Conservation (phyloP, 148 eudicot genomes). For the Arctostaphylos glauca region DNA sequence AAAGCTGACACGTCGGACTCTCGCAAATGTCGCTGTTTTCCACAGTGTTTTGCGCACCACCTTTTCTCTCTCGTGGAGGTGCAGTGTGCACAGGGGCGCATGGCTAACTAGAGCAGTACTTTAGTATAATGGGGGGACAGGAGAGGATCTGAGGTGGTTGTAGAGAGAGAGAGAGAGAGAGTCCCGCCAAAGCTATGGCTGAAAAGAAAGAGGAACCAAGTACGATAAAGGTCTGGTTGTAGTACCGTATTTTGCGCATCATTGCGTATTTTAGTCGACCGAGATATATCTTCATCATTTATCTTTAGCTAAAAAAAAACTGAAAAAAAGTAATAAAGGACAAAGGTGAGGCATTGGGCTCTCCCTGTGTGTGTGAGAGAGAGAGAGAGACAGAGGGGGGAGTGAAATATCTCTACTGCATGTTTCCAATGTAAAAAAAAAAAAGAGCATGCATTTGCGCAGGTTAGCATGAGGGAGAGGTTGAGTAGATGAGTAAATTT, state of each 20-base stretch:
- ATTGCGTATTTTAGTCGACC: background rate
- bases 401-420: too few species aligned
- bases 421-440: too few species aligned
- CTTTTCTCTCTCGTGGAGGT: background rate
- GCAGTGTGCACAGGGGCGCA: background rate
- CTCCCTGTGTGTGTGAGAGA: too few species aligned
- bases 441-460: too few species aligned
- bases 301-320: background rate
- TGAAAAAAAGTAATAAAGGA: too few species aligned
- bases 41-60: background rate
- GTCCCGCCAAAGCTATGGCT: background rate
- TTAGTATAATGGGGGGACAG: background rate
- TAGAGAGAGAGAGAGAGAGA: background rate
- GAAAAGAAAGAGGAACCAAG: background rate
- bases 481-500: too few species aligned
- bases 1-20: constrained; percentile 46
- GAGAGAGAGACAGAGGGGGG: too few species aligned
- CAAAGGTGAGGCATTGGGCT: too few species aligned
- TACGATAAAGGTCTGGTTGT: background rate
- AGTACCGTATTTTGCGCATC: background rate
- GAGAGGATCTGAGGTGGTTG: background rate
- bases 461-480: too few species aligned
- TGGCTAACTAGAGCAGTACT: background rate
- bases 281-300: background rate
- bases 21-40: constrained; percentile 44